These are phyloP conservation scores for Jackrogersella multiformis DNA, from an alignment of 495 filamentous ascomycete genomes.

Conservation along the genomic window DNA sequence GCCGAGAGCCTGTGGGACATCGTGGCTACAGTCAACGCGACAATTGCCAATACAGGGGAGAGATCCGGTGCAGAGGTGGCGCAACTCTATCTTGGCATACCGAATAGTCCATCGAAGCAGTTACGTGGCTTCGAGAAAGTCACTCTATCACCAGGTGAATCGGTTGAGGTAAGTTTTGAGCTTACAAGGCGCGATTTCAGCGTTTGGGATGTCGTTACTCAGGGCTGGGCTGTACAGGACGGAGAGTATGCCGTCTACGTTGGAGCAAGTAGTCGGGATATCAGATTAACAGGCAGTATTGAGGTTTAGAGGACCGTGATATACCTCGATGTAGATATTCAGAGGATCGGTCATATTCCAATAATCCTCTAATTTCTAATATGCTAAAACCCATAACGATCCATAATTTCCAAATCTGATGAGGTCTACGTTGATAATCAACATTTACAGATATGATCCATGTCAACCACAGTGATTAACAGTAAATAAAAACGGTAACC, in stretches of 20 bases:
- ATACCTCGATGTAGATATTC: slow-evolving; percentile 3
- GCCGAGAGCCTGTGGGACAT: slow-evolving; percentile 69
- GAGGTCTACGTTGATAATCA: too few relatives aligned
- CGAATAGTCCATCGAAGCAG: slow-evolving; percentile 68
- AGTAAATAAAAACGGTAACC: too few relatives aligned
- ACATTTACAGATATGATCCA: too few relatives aligned
- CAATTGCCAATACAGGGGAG: slow-evolving; percentile 72
- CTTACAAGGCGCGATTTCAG: slow-evolving; percentile 75
- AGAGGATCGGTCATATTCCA: neutral
- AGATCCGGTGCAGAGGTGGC: slow-evolving; percentile 73
- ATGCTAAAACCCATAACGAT: neutral
- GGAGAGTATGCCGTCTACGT: slow-evolving; percentile 56
- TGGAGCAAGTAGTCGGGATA: slow-evolving; percentile 61
- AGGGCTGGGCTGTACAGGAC: slow-evolving; percentile 80
- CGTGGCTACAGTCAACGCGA: slow-evolving; percentile 64
- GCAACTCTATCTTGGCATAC: slow-evolving; percentile 72
- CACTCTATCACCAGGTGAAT: slow-evolving; percentile 60
- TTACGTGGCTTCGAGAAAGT: slow-evolving; percentile 83
- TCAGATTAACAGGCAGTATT: slow-evolving; percentile 47
- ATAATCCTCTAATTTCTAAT: neutral
- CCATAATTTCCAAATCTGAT: too few relatives aligned
- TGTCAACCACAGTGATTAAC: too few relatives aligned
- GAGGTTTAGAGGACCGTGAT: slow-evolving; percentile 23
- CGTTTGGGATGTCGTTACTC: slow-evolving; percentile 75
- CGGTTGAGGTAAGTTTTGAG: slow-evolving; percentile 66